A percentile compares a stretch with the other conserved stretches of the same genome.
phyloP scores from a whole-genome alignment of 176 grass and related monocot species.

The Saccharum officinarum region DNA sequence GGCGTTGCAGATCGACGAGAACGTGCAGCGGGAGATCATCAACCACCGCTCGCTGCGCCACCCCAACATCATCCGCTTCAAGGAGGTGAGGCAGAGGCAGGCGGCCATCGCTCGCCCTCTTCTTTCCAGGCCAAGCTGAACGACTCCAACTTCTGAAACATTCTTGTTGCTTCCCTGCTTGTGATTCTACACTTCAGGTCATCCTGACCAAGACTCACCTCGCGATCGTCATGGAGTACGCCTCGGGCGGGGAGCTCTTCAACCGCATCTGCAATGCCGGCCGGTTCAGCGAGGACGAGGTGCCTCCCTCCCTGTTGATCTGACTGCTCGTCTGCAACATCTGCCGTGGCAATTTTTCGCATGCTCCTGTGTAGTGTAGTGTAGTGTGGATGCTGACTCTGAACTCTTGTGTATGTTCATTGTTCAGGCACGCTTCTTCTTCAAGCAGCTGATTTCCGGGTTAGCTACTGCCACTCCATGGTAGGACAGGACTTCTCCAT shows the following conservation, averaged over 20 bases:
- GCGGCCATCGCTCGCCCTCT: background rate
- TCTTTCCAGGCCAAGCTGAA: background rate
- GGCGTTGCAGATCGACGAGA: constrained; percentile 83
- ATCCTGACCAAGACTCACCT: constrained; percentile 81
- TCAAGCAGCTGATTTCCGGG: constrained; percentile 85
- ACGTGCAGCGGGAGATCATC: constrained; percentile 96
- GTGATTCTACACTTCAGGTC: constrained; percentile 25
- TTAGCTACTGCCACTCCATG: constrained; percentile 88
- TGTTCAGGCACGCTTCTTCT: constrained; percentile 76
- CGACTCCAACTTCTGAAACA: background rate
- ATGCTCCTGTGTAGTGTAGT: constrained; percentile 6
- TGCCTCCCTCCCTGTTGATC: background rate
- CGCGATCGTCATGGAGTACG: constrained; percentile 84
- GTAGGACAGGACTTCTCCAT: constrained; percentile 32
- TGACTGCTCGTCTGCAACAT: background rate
- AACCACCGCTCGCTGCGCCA: constrained; percentile 89
- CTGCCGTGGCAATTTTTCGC: background rate
- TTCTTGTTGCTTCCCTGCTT: background rate
- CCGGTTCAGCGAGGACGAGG: constrained; percentile 70
- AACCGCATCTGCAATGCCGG: constrained; percentile 74
- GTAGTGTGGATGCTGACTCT: constrained; percentile 3
- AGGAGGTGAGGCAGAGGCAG: constrained; percentile 50
- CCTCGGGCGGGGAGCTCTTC: constrained; percentile 77
- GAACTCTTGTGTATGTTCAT: background rate
- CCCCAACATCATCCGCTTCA: constrained; percentile 94